Base-by-base conservation (phyloP, 257 asterid species). In the Solanum medicagineum region DNA sequence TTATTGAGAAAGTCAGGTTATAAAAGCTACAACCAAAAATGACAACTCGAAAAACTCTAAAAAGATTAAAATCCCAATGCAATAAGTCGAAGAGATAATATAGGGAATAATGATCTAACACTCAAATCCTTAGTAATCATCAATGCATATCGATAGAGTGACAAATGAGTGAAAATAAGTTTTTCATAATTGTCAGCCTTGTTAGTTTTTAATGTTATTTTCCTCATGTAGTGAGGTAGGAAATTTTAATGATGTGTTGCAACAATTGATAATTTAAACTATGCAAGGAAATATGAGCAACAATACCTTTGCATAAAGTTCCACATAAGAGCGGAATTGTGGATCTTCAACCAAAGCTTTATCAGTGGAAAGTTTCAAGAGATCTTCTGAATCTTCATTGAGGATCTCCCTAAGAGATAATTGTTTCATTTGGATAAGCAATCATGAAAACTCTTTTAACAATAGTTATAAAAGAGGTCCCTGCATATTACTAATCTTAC, bases 291-390 rank as follows among this genome's bases (percentile, higher is more conserved):
- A 79, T 29, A 53, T 26, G 65, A 53, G 65, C 26, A 24, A 2
- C 14, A 24, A 79, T 62, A 92, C 98, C 95, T 92, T 85, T 26
- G 99, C 94, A 87, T 96, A 94, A 29, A 94, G 87, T 74, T 85
- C 80, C 20, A 94, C 97, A 88, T 86, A 92, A 32, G 29, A 85
- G 36, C 87, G 87, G 65, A 96, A 92, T 42, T 85, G 84, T 29
- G 95, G 93, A 88, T 96, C 99, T 85, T 93, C 90, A 15, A 94
- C 88, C 80, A 96, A 88, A 83, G 90, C 97, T 81, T 83, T 89
- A 84, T 96, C 99, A 3, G 98, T 93, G 53, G 95, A 97, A 86
- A 96, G 93, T 87, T 93, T 94, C 80, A 94, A 83, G 63, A 96
- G 90, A 71, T 92, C 98, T 83, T 87, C 63, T 13, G 98, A 92